Evolutionary conservation across 768 basidiomycete genomes (phyloP).

Genomic region (Pulveroboletus sp.): DNA sequence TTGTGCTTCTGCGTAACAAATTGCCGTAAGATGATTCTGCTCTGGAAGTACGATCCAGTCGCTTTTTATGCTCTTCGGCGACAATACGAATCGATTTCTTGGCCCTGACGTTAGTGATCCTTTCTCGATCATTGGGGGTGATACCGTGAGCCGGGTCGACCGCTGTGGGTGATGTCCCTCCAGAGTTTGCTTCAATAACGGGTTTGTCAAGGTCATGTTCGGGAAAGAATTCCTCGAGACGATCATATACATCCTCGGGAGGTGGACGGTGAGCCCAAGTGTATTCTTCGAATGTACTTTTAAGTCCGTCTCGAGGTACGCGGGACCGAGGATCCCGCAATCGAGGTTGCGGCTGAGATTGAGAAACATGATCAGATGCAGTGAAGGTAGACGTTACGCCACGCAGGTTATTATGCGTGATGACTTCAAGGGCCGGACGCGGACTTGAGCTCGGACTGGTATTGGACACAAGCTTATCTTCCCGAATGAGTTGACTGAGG

Average conservation of each 20-base stretch:
- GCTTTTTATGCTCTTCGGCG: slow-evolving; percentile 81
- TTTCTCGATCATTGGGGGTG: slow-evolving; percentile 30
- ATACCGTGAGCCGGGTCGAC: slow-evolving; percentile 47
- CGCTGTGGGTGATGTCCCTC: slow-evolving; percentile 72
- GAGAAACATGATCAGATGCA: slow-evolving; percentile 15
- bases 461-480: slow-evolving; percentile 15
- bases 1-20: slow-evolving; percentile 77
- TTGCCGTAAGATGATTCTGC: slow-evolving; percentile 49
- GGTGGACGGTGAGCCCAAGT: slow-evolving; percentile 90
- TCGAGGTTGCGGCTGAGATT: slow-evolving; percentile 12
- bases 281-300: slow-evolving; percentile 59
- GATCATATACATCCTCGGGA: slow-evolving; percentile 89
- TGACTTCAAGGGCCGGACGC: slow-evolving; percentile 31
- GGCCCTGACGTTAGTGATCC: slow-evolving; percentile 48
- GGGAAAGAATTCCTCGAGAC: slow-evolving; percentile 93
- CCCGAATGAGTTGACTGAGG: slow-evolving; percentile 25
- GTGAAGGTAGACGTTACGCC: slow-evolving; percentile 18
- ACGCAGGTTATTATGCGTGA: slow-evolving; percentile 20
- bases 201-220: slow-evolving; percentile 95
- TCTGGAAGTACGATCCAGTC: slow-evolving; percentile 66
- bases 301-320: slow-evolving; percentile 27
- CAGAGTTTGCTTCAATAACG: slow-evolving; percentile 81
- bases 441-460: slow-evolving; percentile 19
- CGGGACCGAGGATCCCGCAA: slow-evolving; percentile 22
- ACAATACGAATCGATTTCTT: slow-evolving; percentile 94